Evolutionary conservation across 2,329 filamentous ascomycete genomes (phyloP).

Genomic region (Cordyceps javanica): DNA sequence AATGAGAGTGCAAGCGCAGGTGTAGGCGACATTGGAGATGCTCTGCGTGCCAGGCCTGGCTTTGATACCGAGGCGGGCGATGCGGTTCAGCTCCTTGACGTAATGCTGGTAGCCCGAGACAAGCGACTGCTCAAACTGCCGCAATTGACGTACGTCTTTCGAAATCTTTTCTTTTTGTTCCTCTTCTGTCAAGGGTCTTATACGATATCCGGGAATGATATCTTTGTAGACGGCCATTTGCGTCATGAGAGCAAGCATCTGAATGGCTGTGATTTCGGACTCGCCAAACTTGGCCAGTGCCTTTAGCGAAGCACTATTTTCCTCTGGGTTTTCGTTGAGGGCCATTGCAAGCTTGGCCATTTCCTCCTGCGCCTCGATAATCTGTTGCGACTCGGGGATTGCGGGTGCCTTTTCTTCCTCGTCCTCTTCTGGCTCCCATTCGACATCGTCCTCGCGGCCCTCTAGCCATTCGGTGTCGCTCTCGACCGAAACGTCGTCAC

Average conservation of each 20-base stretch:
- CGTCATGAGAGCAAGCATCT: conserved; percentile 79
- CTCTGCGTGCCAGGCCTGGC: conserved; percentile 35
- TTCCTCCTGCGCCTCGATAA: conserved; percentile 85
- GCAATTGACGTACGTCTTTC: conserved; percentile 79
- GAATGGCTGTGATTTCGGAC: conserved; percentile 64
- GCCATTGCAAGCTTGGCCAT: conserved; percentile 73
- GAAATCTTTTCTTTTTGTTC: conserved; percentile 74
- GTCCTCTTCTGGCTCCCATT: conserved; percentile 43
- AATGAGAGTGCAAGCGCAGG: conserved; percentile 77
- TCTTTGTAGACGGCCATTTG: conserved; percentile 92
- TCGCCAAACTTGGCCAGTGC: conserved; percentile 67
- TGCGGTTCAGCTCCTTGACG: conserved; percentile 64
- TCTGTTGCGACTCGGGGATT: conserved; percentile 70
- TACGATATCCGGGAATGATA: conserved; percentile 92
- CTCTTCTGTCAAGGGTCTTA: conserved; percentile 73
- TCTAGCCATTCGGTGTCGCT: conserved; percentile 61
- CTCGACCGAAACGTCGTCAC: conserved; percentile 52
- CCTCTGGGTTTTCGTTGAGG: conserved; percentile 90
- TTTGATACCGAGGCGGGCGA: conserved; percentile 52
- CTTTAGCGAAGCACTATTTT: conserved; percentile 75
- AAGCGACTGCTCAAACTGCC: conserved; percentile 81
- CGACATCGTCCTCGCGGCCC: conserved; percentile 48
- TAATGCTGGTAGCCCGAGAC: conserved; percentile 81
- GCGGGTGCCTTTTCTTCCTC: conserved; percentile 48
- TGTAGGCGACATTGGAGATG: conserved; percentile 70